phyloP scores from a whole-genome alignment of 768 basidiomycete species.

The Mycena alexandri region DNA sequence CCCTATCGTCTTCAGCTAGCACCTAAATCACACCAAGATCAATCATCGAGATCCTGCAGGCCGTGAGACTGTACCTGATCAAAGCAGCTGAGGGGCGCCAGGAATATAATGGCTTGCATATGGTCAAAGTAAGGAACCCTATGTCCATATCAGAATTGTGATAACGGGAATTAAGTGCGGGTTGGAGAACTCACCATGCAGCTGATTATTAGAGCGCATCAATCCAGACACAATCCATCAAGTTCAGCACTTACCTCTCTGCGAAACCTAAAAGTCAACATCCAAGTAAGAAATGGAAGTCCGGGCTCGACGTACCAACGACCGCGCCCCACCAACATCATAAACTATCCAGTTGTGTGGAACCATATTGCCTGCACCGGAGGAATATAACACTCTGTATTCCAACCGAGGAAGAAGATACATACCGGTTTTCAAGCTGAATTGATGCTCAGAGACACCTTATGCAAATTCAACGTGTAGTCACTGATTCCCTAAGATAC shows the following conservation, averaged over 20 bases:
- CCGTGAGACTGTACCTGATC: slow-evolving; percentile 48
- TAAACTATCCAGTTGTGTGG: slow-evolving; percentile 50
- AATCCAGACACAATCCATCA: background rate
- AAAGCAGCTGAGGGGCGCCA: slow-evolving; percentile 65
- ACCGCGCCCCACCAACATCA: slow-evolving; percentile 66
- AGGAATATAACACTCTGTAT: background rate
- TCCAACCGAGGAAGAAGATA: background rate
- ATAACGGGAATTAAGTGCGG: background rate
- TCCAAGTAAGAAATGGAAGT: background rate
- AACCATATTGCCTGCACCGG: slow-evolving; percentile 37
- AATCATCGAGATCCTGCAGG: background rate
- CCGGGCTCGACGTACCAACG: slow-evolving; percentile 28
- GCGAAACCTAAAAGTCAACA: background rate
- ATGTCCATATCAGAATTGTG: background rate
- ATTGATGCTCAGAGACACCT: slow-evolving; percentile 69
- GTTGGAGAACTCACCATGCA: slow-evolving; percentile 53
- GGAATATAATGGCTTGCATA: slow-evolving; percentile 58
- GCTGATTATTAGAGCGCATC: slow-evolving; percentile 16
- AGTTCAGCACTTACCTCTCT: slow-evolving; percentile 48
- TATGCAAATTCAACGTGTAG: background rate
- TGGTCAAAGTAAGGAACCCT: slow-evolving; percentile 54
- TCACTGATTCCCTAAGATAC: no score
- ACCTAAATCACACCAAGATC: slow-evolving; percentile 22
- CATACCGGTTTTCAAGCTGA: slow-evolving; percentile 58
- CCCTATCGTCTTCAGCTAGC: slow-evolving; percentile 44